Evolutionary conservation across 2,329 filamentous ascomycete species (phyloP), one percentile per base, ranked within the genome.

Genomic region (Nemania sp.): DNA sequence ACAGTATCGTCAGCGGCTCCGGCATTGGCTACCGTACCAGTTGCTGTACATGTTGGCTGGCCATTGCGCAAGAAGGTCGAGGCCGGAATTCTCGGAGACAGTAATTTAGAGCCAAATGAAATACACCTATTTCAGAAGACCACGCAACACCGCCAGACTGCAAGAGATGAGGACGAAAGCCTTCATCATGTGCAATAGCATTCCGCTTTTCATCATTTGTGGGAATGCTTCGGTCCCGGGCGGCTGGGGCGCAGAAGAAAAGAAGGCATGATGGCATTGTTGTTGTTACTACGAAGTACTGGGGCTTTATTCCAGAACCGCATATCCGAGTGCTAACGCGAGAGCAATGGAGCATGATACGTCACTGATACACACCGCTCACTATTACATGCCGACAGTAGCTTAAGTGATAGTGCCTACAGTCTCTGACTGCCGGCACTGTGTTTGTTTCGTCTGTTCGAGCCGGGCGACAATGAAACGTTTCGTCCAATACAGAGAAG

Each of bases 341-440:
- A 40, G 40, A 43, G 40, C 33, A 26, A n/a, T n/a, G 39, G 22
- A 43, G 48, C 43, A 55, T 37, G 34, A 49, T 37, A 50, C 55
- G 55, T 55, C 48, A 52, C 55, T 58, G 55, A 55, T 52, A 55
- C 48, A 55, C 55, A 54, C 48, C 52, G 52, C 46, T 41, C 31
- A 33, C 53, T 31, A 19, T 22, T 28, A 37, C 47, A 41, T 26
- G 20, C 33, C 33, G 20, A 52, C 30, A 15, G 26, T 43, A 40
- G 42, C 36, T n/a, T 44, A 43, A 46, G 41, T 28, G 26, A 46
- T 44, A 15, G 48, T 24, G 39, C 41, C 47, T n/a, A n/a, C 39
- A 26, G 33, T 31, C 19, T 26, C 23, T 26, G 23, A 17, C 26
- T 31, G 17, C 14, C 41, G 33, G 43, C 52, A 58, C 56, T 50